These are phyloP conservation scores for Hygrophorus pudorinus DNA, from an alignment of 768 basidiomycete species.

Conservation along the genomic window DNA sequence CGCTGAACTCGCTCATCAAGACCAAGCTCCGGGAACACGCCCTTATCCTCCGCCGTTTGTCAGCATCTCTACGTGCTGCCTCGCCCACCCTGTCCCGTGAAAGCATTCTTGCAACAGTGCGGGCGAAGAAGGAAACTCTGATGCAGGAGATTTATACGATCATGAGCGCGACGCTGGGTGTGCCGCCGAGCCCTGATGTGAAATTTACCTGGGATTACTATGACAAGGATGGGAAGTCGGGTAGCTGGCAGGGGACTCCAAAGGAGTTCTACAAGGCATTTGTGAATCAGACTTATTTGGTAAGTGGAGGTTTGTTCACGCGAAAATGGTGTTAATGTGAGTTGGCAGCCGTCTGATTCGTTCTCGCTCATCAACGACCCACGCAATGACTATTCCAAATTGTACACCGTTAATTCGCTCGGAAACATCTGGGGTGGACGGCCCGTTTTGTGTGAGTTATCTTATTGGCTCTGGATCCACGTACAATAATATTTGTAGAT, in stretches of 20 bases:
- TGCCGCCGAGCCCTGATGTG: constrained; percentile 65
- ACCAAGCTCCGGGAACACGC: constrained; percentile 89
- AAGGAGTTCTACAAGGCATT: constrained; percentile 68
- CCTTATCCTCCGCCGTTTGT: constrained; percentile 63
- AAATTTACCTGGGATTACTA: constrained; percentile 86
- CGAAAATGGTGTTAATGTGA: neutral
- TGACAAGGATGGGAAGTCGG: constrained; percentile 65
- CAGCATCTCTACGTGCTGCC: constrained; percentile 40
- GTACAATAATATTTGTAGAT: constrained; percentile 32
- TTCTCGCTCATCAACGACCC: constrained; percentile 97
- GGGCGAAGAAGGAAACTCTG: constrained; percentile 77
- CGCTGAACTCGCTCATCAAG: constrained; percentile 74
- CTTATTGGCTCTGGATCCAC: neutral
- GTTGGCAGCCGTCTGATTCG: constrained; percentile 48
- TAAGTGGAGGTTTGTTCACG: constrained; percentile 19
- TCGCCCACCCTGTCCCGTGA: constrained; percentile 29
- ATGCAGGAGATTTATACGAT: constrained; percentile 79
- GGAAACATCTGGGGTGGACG: constrained; percentile 89
- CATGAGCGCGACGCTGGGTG: constrained; percentile 79
- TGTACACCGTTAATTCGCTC: constrained; percentile 88
- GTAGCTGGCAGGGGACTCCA: constrained; percentile 70
- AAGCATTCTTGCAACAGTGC: constrained; percentile 42
- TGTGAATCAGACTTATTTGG: constrained; percentile 44
- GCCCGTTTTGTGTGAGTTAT: constrained; percentile 67
- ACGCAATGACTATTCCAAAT: constrained; percentile 68